Percentiles rank a stretch among this genome's conserved stretches.
These are phyloP conservation scores for Zizania palustris DNA, from an alignment of 202 grass and related monocot species.

Conservation along the genomic window DNA sequence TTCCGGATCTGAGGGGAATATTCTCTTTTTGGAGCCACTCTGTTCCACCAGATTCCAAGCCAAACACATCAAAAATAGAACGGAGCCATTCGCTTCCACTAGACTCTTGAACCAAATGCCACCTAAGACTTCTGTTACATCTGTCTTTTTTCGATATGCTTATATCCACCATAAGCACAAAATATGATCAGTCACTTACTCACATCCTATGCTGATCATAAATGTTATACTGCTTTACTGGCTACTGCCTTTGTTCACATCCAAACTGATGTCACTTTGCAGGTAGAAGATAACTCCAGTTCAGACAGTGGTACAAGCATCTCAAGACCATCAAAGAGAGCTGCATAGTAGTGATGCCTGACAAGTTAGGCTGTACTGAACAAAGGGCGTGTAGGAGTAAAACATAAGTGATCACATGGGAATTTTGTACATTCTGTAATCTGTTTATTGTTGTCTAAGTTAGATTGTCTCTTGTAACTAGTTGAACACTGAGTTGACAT, in stretches of 20 bases:
- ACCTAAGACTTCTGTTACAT: background rate
- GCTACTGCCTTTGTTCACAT: background rate
- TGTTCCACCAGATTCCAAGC: too few species aligned
- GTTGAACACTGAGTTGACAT: background rate
- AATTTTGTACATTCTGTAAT: conserved; percentile 21
- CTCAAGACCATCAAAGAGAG: conserved; percentile 63
- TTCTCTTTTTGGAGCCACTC: too few species aligned
- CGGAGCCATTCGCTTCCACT: too few species aligned
- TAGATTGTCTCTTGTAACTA: conserved; percentile 38
- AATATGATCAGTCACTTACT: background rate
- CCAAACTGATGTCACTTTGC: conserved; percentile 27
- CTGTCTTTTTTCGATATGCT: background rate
- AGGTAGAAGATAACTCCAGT: conserved; percentile 66
- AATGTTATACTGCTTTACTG: background rate
- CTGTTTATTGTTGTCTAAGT: conserved; percentile 15
- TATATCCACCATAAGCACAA: background rate
- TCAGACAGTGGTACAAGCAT: conserved; percentile 60
- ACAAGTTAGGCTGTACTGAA: background rate
- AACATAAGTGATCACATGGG: background rate
- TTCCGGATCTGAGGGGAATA: too few species aligned
- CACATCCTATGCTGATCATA: background rate
- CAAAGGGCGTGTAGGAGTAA: conserved; percentile 21
- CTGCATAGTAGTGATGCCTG: conserved; percentile 31
- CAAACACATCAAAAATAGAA: too few species aligned
- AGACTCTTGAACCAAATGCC: too few species aligned